A percentile compares a stretch with the other conserved stretches of the same genome.
Evolutionary conservation across 345 rosid species (phyloP).

Genomic region (Eucalyptus regnans): DNA sequence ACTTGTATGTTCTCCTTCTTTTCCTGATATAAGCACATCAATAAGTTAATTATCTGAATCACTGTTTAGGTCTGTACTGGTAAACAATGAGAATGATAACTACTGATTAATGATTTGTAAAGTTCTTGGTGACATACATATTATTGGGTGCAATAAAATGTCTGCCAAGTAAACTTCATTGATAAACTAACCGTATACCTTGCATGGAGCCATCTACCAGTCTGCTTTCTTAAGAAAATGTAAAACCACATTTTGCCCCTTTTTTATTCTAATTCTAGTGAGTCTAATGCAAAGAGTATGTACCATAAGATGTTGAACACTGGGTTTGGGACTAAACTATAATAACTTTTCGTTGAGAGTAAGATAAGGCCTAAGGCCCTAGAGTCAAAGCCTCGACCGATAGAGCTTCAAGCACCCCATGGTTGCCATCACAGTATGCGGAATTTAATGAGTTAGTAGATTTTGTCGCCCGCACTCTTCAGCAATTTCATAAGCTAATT

Average conservation of each 20-base stretch:
- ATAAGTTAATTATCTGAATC: not conserved
- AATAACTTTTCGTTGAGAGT: not conserved
- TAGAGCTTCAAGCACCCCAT: not conserved
- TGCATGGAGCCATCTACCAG: not conserved
- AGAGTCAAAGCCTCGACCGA: not conserved
- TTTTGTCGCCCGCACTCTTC: not conserved
- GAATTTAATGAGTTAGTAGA: not conserved
- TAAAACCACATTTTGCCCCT: not conserved
- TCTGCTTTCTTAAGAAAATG: not conserved
- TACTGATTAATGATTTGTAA: not conserved
- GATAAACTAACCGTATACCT: not conserved
- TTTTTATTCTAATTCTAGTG: not conserved
- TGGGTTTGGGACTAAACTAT: not conserved
- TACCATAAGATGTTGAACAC: not conserved
- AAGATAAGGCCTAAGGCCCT: not conserved
- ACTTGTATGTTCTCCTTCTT: not conserved
- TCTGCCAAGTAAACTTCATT: not conserved
- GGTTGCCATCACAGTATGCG: not conserved
- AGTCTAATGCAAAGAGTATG: not conserved
- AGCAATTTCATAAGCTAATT: not conserved
- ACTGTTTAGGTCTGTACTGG: not conserved
- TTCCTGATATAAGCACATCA: not conserved
- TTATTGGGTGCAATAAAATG: not conserved
- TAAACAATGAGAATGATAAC: not conserved
- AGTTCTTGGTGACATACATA: not conserved